Percentiles rank a stretch among this genome's conserved stretches.
phyloP scores from a whole-genome alignment of 1,139 yeast genomes.

The Hyphopichia khmerensis region DNA sequence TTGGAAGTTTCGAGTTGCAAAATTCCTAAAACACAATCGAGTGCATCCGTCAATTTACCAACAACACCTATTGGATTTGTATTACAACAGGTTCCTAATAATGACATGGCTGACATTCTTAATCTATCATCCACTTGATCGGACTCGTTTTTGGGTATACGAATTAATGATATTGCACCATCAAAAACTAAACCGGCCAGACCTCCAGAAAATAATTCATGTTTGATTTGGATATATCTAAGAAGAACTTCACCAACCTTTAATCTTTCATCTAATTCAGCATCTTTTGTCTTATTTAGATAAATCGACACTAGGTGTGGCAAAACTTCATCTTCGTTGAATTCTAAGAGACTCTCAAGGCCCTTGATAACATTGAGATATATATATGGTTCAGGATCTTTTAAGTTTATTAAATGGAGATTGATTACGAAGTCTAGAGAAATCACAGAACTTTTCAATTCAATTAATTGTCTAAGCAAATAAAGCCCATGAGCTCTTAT shows the following conservation, averaged over 20 bases:
- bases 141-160: slow-evolving; percentile 27
- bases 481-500: slow-evolving; percentile 84
- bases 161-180: slow-evolving; percentile 37
- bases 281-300: slow-evolving; percentile 21
- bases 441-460: slow-evolving; percentile 48
- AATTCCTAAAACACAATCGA: slow-evolving; percentile 78
- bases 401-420: slow-evolving; percentile 63
- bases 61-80: slow-evolving; percentile 56
- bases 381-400: slow-evolving; percentile 82
- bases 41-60: slow-evolving; percentile 48
- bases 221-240: slow-evolving; percentile 53
- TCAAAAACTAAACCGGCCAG: slow-evolving; percentile 25
- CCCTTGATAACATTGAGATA: slow-evolving; percentile 84
- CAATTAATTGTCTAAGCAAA: slow-evolving; percentile 58
- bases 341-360: slow-evolving; percentile 55
- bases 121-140: slow-evolving; percentile 51
- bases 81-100: slow-evolving; percentile 68
- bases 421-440: slow-evolving; percentile 54
- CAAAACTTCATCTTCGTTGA: slow-evolving; percentile 40
- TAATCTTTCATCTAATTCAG: slow-evolving; percentile 61
- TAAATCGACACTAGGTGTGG: slow-evolving; percentile 44
- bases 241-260: slow-evolving; percentile 79
- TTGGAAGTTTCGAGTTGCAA: slow-evolving; percentile 52
- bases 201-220: slow-evolving; percentile 47
- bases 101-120: slow-evolving; percentile 84